Evolutionary conservation across 352 stramenopile genomes (phyloP), one percentile per base, ranked within the genome.

Genomic region (Phytopythium cucurbitacearum): DNA sequence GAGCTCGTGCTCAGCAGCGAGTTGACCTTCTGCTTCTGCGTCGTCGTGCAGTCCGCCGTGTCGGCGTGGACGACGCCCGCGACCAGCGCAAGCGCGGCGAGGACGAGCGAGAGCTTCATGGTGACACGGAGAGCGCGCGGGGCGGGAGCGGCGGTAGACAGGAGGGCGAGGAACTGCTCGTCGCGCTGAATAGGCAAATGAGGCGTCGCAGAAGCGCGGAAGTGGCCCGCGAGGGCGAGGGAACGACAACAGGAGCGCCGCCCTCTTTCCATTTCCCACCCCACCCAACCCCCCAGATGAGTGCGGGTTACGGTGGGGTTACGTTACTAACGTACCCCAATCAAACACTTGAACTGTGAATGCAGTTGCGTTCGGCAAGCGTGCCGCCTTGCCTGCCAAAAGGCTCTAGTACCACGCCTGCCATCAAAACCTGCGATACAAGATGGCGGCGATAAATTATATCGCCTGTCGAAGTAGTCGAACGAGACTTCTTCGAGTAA

Each of bases 1-100:
- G 60, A 55, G 51, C 82, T 67, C 65, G 85, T 73, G n/a, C 79
- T 43, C 21, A 82, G 72, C 44, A 87, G 64, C 60, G 74, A 66
- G 70, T 84, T 89, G 48, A 77, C 60, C 37, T 58, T 38, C 59
- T 84, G 56, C 52, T 76, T 77, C 58, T 89, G 48, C 16, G 56
- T 16, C 46, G 82, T 67, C 44, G 67, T 72, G 59, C 79, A 89
- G 61, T 85, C 76, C 51, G 56, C 51, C 43, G 76, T 65, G 58
- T 68, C 45, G 10, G 54, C 51, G 38, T 43, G 39, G 51, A 48
- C 57, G 21, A 40, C 33, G 13, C 48, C 36, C n/a, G 59, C 53
- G 50, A 67, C 13, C 10, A 80, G 40, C 33, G 50, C 44, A 41
- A 67, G 43, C 10, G 48, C 46, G 3, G 60, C 52, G 52, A 64